Conservation (phyloP, 2,329 filamentous ascomycete genomes). For the Cercospora berteroae region DNA sequence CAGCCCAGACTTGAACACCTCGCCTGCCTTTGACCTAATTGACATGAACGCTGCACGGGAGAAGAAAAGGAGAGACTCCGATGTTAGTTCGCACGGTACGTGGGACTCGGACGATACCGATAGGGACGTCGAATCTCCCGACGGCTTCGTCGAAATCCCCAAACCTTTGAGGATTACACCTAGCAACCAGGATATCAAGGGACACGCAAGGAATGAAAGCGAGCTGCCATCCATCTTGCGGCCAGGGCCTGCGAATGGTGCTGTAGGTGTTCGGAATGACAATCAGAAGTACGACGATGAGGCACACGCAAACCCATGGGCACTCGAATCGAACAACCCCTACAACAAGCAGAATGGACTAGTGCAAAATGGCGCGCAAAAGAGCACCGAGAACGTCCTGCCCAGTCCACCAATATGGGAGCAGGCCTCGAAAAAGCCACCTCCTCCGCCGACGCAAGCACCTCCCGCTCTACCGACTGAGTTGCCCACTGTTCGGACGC, state of each 20-base stretch:
- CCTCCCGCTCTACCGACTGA: conserved; percentile 38
- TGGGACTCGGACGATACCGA: conserved; percentile 35
- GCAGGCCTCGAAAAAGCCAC: conserved; percentile 29
- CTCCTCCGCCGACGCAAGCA: conserved; percentile 22
- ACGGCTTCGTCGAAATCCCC: conserved; percentile 30
- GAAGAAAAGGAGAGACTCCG: conserved; percentile 36
- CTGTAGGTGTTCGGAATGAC: conserved; percentile 16
- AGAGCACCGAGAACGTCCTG: conserved; percentile 30
- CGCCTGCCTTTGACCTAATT: conserved; percentile 45
- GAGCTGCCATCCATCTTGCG: conserved; percentile 32
- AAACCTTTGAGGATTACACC: conserved; percentile 31
- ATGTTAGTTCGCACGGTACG: conserved; percentile 37
- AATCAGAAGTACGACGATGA: conserved; percentile 28
- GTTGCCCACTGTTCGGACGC: conserved; percentile 43
- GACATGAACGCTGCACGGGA: conserved; percentile 33
- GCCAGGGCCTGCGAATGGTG: conserved; percentile 28
- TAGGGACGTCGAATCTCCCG: conserved; percentile 18
- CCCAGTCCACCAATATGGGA: conserved; percentile 42
- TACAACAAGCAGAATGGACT: conserved; percentile 21
- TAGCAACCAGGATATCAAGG: conserved; percentile 25
- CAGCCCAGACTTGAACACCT: conserved; percentile 37
- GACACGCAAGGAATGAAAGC: conserved; percentile 19
- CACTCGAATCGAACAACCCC: conserved; percentile 27
- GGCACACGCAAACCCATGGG: conserved; percentile 32
- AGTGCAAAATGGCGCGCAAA: not conserved